phyloP scores from a whole-genome alignment of 805 yeast species.

The Priceomyces haplophilus region DNA sequence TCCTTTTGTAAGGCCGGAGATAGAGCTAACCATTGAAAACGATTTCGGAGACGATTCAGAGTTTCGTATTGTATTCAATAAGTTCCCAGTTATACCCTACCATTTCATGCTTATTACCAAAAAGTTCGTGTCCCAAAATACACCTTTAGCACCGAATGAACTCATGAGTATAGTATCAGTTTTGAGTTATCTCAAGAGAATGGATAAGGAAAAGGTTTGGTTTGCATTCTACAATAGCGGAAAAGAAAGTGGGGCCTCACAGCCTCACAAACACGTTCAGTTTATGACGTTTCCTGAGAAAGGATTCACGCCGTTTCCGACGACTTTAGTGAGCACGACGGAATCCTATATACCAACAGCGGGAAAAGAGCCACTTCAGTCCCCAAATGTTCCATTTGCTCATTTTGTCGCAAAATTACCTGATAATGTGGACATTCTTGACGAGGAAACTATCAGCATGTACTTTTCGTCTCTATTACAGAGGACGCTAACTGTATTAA shows the following conservation, averaged over 20 bases:
- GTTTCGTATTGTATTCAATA: conserved; percentile 68
- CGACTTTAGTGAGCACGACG: conserved; percentile 37
- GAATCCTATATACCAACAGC: conserved; percentile 54
- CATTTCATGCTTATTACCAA: conserved; percentile 81
- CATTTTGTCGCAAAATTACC: conserved; percentile 74
- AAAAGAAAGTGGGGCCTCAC: conserved; percentile 87
- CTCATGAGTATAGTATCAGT: conserved; percentile 56
- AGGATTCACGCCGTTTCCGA: conserved; percentile 57
- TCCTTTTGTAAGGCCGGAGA: conserved; percentile 83
- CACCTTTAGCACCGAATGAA: conserved; percentile 72
- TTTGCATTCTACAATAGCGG: conserved; percentile 91
- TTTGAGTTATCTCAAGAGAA: conserved; percentile 46
- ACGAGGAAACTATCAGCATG: conserved; percentile 60
- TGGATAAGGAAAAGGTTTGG: conserved; percentile 43
- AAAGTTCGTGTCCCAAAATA: conserved; percentile 64
- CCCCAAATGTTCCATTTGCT: conserved; percentile 66
- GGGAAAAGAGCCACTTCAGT: conserved; percentile 57
- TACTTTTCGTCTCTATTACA: conserved; percentile 71
- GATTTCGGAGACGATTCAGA: conserved; percentile 51
- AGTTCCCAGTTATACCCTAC: conserved; percentile 77
- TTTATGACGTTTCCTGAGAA: conserved; percentile 65
- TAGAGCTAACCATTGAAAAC: conserved; percentile 60
- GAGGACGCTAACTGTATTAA: conserved; percentile 63
- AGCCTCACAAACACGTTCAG: conserved; percentile 90
- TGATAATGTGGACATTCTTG: conserved; percentile 29